Percentiles rank a stretch among this genome's conserved stretches.
These are phyloP conservation scores for Talaromyces sp. DNA, from an alignment of 2,329 filamentous ascomycete species.

Conservation along the genomic window DNA sequence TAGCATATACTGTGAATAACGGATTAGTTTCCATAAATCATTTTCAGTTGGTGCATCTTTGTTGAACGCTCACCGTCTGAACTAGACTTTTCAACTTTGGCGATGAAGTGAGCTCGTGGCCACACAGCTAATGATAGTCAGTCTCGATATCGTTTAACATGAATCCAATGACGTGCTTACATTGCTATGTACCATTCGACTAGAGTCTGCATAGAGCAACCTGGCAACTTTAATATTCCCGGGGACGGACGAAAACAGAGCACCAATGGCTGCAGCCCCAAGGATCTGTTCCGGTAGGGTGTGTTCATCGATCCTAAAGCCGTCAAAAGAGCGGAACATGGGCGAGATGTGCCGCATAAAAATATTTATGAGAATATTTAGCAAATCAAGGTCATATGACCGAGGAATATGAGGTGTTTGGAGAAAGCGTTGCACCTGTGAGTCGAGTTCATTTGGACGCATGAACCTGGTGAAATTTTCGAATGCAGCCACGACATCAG, in stretches of 20 bases:
- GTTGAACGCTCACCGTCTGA: background rate
- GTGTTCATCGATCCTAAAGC: background rate
- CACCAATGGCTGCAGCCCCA: background rate
- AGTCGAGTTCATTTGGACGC: background rate
- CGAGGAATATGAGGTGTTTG: background rate
- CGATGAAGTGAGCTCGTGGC: background rate
- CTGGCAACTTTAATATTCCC: background rate
- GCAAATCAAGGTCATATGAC: background rate
- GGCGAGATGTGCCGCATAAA: background rate
- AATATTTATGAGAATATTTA: background rate
- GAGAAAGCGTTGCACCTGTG: background rate
- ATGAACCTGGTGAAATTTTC: background rate
- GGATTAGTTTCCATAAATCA: background rate
- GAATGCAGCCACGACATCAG: background rate
- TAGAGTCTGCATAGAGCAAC: background rate
- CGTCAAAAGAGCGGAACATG: background rate
- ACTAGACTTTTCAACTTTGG: background rate
- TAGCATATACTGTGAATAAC: background rate
- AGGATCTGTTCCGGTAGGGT: background rate
- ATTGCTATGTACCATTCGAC: background rate
- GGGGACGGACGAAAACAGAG: background rate
- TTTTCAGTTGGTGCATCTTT: background rate
- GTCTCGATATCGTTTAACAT: no score
- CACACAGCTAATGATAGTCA: background rate
- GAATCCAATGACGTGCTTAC: background rate